phyloP scores from a whole-genome alignment of 2,329 filamentous ascomycete genomes.

The Lecanosticta acicola region DNA sequence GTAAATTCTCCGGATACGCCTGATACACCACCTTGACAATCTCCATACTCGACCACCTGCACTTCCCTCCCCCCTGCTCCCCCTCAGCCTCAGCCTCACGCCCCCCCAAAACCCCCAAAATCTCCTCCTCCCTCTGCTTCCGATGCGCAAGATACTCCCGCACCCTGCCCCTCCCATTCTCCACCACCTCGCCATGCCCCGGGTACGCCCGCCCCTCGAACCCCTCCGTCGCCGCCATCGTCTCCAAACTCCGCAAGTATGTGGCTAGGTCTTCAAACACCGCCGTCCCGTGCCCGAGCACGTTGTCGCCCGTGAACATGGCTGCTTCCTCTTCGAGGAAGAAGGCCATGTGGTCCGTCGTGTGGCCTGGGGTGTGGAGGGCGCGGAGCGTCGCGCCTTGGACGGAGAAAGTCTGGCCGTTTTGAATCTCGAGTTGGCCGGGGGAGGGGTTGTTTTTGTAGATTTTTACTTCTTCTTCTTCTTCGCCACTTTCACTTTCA shows the following conservation, averaged over 20 bases:
- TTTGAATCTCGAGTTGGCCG: slow-evolving; percentile 49
- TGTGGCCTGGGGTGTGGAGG: slow-evolving; percentile 67
- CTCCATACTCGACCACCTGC: slow-evolving; percentile 65
- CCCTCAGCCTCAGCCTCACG: slow-evolving; percentile 24
- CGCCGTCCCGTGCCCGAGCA: slow-evolving; percentile 73
- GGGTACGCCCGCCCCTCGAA: slow-evolving; percentile 73
- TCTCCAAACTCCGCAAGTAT: slow-evolving; percentile 64
- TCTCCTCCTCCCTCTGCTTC: slow-evolving; percentile 70
- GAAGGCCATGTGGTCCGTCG: slow-evolving; percentile 71
- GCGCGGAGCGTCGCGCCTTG: slow-evolving; percentile 64
- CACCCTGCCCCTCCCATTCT: slow-evolving; percentile 66
- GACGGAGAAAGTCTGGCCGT: slow-evolving; percentile 52
- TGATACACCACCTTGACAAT: slow-evolving; percentile 84
- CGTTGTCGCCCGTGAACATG: slow-evolving; percentile 85
- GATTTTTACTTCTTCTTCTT: slow-evolving; percentile 19
- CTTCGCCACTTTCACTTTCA: background rate
- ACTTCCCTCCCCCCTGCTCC: slow-evolving; percentile 19
- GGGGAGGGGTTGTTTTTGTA: slow-evolving; percentile 18
- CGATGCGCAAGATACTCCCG: slow-evolving; percentile 79
- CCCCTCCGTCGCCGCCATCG: slow-evolving; percentile 61
- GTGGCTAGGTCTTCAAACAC: slow-evolving; percentile 71
- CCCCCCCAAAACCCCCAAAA: slow-evolving; percentile 56
- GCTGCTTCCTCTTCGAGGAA: slow-evolving; percentile 69
- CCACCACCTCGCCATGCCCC: slow-evolving; percentile 75
- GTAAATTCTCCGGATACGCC: slow-evolving; percentile 69